Percentiles rank a stretch among this genome's conserved stretches.
Evolutionary conservation across 805 yeast genomes (phyloP).

Genomic region (Pichia deserticola): DNA sequence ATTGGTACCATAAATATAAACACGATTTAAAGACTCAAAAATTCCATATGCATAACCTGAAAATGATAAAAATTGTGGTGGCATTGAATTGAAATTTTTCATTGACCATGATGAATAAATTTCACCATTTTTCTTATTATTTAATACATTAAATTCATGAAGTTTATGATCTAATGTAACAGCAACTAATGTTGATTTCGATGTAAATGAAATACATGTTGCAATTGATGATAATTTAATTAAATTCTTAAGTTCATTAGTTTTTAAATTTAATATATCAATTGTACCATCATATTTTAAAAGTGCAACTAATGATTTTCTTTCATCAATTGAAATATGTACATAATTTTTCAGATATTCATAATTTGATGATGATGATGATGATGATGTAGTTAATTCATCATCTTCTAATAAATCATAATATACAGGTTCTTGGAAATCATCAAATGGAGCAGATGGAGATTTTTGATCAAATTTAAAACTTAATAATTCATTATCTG

Average conservation of each 20-base stretch:
- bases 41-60: conserved; percentile 70
- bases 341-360: conserved; percentile 43
- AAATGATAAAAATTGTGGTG: conserved; percentile 48
- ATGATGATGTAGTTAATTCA: neutral
- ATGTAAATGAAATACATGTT: conserved; percentile 53
- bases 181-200: conserved; percentile 43
- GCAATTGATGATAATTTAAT: conserved; percentile 48
- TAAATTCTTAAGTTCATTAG: conserved; percentile 30
- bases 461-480: conserved; percentile 32
- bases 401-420: conserved; percentile 25
- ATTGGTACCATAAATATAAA: conserved; percentile 84
- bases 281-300: conserved; percentile 62
- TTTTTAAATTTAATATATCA: conserved; percentile 37
- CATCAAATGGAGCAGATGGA: conserved; percentile 31
- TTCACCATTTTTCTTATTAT: conserved; percentile 12
- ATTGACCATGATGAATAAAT: conserved; percentile 73
- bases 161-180: conserved; percentile 70
- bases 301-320: conserved; percentile 42
- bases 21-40: conserved; percentile 37
- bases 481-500: conserved; percentile 47
- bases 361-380: neutral
- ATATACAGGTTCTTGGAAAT: conserved; percentile 27
- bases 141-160: conserved; percentile 50
- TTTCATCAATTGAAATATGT: conserved; percentile 41
- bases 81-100: conserved; percentile 65